Evolutionary conservation across 805 yeast species (phyloP).

Genomic region (Cyberlindnera bimundalis): DNA sequence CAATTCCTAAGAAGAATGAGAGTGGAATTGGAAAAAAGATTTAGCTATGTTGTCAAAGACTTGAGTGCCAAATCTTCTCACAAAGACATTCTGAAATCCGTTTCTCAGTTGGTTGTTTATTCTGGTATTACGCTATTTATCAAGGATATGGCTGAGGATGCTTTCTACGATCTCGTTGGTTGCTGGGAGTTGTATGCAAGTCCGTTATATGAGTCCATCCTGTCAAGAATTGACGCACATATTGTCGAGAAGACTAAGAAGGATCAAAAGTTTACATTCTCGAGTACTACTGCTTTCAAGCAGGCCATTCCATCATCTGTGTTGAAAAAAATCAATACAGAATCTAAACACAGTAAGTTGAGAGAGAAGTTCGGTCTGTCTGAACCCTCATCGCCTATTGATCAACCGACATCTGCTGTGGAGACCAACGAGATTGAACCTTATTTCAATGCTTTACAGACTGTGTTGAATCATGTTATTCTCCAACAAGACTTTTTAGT

Average conservation of each 20-base stretch:
- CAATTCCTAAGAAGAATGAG: constrained; percentile 48
- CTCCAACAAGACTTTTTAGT: constrained; percentile 39
- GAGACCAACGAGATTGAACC: constrained; percentile 8
- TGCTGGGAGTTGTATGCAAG: constrained; percentile 37
- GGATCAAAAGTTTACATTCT: constrained; percentile 20
- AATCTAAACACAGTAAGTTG: constrained; percentile 17
- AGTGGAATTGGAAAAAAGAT: constrained; percentile 39
- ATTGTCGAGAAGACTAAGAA: constrained; percentile 21
- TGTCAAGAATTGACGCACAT: constrained; percentile 29
- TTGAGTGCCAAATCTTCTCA: constrained; percentile 20
- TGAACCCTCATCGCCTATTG: constrained; percentile 14
- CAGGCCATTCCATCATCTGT: constrained; percentile 1
- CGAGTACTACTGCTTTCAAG: constrained; percentile 15
- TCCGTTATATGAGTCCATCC: constrained; percentile 33
- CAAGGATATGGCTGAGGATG: constrained; percentile 49
- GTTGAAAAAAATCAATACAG: constrained; percentile 2
- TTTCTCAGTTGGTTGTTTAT: constrained; percentile 41
- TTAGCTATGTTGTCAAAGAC: constrained; percentile 34
- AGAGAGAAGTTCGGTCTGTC: constrained; percentile 22
- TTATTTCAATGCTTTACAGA: constrained; percentile 27
- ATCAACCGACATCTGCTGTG: constrained; percentile 2
- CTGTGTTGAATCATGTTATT: constrained; percentile 34
- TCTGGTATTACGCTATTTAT: constrained; percentile 53
- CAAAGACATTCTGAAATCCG: constrained; percentile 9
- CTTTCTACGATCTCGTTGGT: constrained; percentile 41